Base-by-base conservation (phyloP, 2,329 filamentous ascomycete genomes). In the Microsporum audouinii region DNA sequence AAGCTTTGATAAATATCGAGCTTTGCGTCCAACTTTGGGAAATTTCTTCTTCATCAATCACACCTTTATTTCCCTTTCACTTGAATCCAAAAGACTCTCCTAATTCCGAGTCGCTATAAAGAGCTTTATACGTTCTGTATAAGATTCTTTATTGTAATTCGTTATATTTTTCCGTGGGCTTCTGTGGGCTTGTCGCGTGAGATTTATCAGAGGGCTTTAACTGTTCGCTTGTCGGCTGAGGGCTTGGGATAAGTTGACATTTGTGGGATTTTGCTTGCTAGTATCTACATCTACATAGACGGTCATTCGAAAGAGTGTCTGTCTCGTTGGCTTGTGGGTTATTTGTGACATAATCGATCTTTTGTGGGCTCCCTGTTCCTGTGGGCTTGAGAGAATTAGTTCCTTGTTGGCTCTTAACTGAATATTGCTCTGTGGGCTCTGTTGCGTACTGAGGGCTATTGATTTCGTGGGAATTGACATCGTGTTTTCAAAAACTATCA, bases 91-190 rank as follows among this genome's bases (percentile, higher is more conserved):
- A 45, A 45, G 72, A 71, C 71, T 68, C 17, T 73, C 68, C 31
- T 33, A 8, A 73, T 67, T 70, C 68, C 71, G 71, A 57, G 33
- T 57, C 33, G 14, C 14, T 39, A 29, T 6, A 41, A 56, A 34
- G 51, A 56, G 51, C 17, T 10, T 17, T 56, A 38, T 38, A 56
- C 51, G 31, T 56, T 57, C 55, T 57, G 55, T 57, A 29, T 57
- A 38, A 17, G 17, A 66, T 68, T 70, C 69, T 71, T 56, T 10
- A 38, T 17, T 39, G 34, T 7, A 41, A 41, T 33, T 57, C 34
- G 55, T 3, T 41, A n/a, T 2, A 38, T n/a, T 38, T 17, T 71
- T 73, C 71, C 71, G 71, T 75, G 73, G 73, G 73, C 71, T 69
- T 69, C 66, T 68, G 72, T 75, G 72, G 73, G 72, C 73, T 75